Base-by-base conservation (phyloP, 2,329 filamentous ascomycete genomes). In the Ceratocystis papillata region DNA sequence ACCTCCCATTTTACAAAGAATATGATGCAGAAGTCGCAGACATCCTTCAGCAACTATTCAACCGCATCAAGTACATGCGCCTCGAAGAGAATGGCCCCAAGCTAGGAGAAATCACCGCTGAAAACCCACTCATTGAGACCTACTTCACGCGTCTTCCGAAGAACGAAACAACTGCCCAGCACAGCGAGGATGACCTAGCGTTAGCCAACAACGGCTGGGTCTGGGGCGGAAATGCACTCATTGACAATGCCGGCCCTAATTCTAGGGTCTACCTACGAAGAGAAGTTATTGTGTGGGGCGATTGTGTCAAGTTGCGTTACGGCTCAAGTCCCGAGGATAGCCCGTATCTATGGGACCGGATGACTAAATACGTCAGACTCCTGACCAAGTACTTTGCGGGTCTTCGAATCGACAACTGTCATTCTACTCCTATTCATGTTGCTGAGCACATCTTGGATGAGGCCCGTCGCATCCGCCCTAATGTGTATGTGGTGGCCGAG, bases 131-230 rank as follows among this genome's bases (percentile, higher is more conserved):
- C 33, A 90, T 96, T 69, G 94, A 99, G 78, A 82, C 88, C 0
- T 99, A 99, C 77, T 99, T 99, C 76, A 97, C 94, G 0, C 85
- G 93, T 33, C 79, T 99, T 50, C 89, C 92, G 1, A 74, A 82
- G 37, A 96, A 96, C 71, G 84, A 88, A 10, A 84, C 81, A 10
- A 96, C 94, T 0, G 81, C 85, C 68, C 86, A 89, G 72, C 87
- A 95, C 72, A 86, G 86, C 67, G 81, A 86, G 1, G 87, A 87
- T 67, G 87, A 91, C 55, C 80, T 96, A 59, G 89, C 90, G 1
- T 78, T 99, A 63, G 92, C 87, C 50, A 97, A 97, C 76, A 99
- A 99, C 73, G 94, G 94, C 55, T 99, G 94, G 94, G 92, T 99
- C 7, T 99, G 94, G 94, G 93, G 90, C 67, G 93, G 93, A 5